phyloP scores from a whole-genome alignment of 257 asterid species.

The Thymus quinquecostatus region DNA sequence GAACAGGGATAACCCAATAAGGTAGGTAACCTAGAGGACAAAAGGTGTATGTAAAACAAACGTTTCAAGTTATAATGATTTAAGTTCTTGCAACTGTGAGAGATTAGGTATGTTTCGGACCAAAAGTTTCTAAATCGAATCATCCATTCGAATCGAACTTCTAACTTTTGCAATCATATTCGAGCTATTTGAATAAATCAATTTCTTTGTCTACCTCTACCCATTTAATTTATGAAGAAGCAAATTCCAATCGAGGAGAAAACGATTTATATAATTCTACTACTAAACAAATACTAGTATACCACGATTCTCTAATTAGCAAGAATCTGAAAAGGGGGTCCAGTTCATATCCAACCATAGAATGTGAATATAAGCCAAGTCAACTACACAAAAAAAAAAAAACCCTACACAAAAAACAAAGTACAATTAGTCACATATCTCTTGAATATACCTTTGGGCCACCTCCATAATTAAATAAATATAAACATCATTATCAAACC shows the following conservation, averaged over 20 bases:
- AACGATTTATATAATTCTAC: not conserved
- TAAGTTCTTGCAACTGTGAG: too few species aligned
- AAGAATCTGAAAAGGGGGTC: constrained; percentile 6
- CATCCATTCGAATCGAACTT: too few species aligned
- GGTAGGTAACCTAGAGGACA: too few species aligned
- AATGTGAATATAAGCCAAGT: constrained; percentile 37
- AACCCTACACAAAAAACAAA: not conserved
- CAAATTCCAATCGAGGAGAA: not conserved
- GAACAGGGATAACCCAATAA: too few species aligned
- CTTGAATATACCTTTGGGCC: constrained; percentile 40
- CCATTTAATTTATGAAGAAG: not conserved
- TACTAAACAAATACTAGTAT: not conserved
- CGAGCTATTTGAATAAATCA: not conserved
- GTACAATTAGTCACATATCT: constrained; percentile 23
- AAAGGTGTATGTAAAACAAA: too few species aligned
- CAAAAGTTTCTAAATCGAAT: too few species aligned
- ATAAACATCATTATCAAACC: constrained; percentile 5
- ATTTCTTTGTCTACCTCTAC: not conserved
- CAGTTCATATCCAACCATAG: constrained; percentile 27
- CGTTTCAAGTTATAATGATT: too few species aligned
- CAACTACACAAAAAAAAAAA: constrained; percentile 22
- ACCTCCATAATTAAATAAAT: constrained; percentile 17
- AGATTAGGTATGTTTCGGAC: too few species aligned
- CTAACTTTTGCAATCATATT: too few species aligned
- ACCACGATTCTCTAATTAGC: constrained; percentile 13